Percentiles rank a stretch among this genome's conserved stretches.
These are phyloP conservation scores for Achlya hypogyna DNA, from an alignment of 352 stramenopile species.

Conservation along the genomic window DNA sequence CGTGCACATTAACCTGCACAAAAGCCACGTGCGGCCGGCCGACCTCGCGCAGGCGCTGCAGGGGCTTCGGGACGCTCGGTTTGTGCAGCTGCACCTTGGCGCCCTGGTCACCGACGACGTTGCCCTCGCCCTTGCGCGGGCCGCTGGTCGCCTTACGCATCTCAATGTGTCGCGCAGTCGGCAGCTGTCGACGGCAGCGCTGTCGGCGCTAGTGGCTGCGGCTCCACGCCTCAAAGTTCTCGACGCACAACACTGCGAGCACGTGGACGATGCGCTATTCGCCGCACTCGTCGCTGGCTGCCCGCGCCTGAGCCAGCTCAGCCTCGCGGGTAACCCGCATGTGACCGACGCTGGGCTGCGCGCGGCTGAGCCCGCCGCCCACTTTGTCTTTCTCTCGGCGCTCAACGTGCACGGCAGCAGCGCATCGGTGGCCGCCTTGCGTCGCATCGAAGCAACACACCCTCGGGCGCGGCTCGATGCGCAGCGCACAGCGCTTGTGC, in stretches of 20 bases:
- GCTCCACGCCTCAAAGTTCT: conserved; percentile 35
- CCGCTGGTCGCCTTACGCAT: conserved; percentile 27
- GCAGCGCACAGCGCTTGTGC: conserved; percentile 30
- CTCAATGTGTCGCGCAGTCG: conserved; percentile 59
- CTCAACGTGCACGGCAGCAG: conserved; percentile 56
- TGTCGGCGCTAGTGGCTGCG: conserved; percentile 32
- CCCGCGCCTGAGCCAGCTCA: conserved; percentile 36
- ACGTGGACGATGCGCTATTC: conserved; percentile 31
- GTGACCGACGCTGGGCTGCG: conserved; percentile 43
- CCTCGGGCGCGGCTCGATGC: conserved; percentile 28
- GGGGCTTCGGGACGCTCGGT: conserved; percentile 16
- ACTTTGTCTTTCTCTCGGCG: conserved; percentile 27
- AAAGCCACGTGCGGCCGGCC: conserved; percentile 43
- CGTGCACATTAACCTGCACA: conserved; percentile 42
- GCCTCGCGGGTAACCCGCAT: conserved; percentile 63
- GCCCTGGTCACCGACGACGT: conserved; percentile 54
- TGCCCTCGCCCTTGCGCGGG: conserved; percentile 33
- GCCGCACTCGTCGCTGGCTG: conserved; percentile 10
- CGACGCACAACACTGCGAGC: conserved; percentile 67
- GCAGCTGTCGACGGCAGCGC: conserved; percentile 54
- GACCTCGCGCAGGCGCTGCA: conserved; percentile 26
- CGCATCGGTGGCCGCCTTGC: conserved; percentile 33
- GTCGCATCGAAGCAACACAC: conserved; percentile 32
- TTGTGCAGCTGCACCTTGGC: conserved; percentile 49
- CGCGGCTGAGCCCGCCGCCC: conserved; percentile 16